Base-by-base conservation (phyloP, 73 alveolate species). In the Durusdinium trenchii region DNA sequence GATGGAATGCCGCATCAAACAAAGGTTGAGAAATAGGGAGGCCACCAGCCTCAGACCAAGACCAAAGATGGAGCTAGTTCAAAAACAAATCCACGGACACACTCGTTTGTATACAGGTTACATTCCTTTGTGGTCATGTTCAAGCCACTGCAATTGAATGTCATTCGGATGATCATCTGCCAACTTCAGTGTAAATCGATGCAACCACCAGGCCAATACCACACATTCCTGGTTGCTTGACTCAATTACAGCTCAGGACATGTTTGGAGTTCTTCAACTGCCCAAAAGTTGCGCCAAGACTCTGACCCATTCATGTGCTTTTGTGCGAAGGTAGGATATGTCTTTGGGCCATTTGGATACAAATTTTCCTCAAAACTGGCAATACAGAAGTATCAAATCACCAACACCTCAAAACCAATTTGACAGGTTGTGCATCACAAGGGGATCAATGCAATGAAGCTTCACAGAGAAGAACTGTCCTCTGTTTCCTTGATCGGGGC, bases 131-230 rank as follows among this genome's bases (percentile, higher is more conserved):
- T n/a, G n/a, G n/a, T n/a, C n/a, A n/a, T n/a, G n/a, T 36, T 9
- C 38, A 45, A 45, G 61, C 5, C 0, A 3, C 87, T 76, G 57
- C 40, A 38, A 36, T 6, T 76, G 87, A 18, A 43, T 61, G 40
- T 76, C 62, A 43, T 42, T 30, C 12, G 87, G 87, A 26, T 42
- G 3, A 3, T 76, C 14, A 38, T 4, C 3, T 10, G 61, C 87
- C 38, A 76, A 0, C 5, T 6, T 20, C 60, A 76, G 40, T 10
- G 43, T 14, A 0, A 76, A 10, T 12, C 43, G 12, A 36, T 76
- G 62, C 60, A 76, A 40, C 87, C 87, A 76, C 40, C 46, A 43
- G 7, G 87, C 87, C 43, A 76, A n/a, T 26, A 76, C 87, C 62
- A 76, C 87, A 1, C 62, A 9, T 45, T 76, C 87, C 87, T 76